phyloP scores from a whole-genome alignment of 176 grass and related monocot genomes.

The Eragrostis curvula region DNA sequence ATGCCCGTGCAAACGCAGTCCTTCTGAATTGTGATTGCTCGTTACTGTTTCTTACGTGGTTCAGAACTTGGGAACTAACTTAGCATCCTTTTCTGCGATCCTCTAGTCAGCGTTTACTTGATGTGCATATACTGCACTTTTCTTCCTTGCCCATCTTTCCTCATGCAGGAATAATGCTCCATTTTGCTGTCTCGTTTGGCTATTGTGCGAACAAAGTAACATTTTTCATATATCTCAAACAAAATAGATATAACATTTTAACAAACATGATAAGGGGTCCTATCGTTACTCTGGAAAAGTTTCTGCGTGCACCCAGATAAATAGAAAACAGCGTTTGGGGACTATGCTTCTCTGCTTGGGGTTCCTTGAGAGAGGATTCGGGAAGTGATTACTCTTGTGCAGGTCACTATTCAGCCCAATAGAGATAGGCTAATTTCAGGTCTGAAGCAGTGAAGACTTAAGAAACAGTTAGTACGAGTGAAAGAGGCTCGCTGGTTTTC shows the following conservation, averaged over 20 bases:
- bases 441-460: slow-evolving; percentile 29
- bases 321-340: too few species aligned
- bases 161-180: background rate
- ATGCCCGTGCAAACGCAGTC: too few species aligned
- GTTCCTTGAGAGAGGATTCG: slow-evolving; percentile 19
- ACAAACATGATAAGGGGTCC: background rate
- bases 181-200: background rate
- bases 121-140: background rate
- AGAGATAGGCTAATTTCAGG: slow-evolving; percentile 57
- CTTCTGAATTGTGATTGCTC: background rate
- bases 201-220: background rate
- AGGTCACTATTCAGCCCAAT: background rate
- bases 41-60: background rate
- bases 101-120: background rate
- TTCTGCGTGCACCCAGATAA: background rate
- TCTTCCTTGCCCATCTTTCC: slow-evolving; percentile 1
- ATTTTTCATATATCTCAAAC: background rate
- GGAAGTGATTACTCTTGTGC: slow-evolving; percentile 35
- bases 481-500: slow-evolving; percentile 29
- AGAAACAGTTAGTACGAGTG: slow-evolving; percentile 16
- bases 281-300: slow-evolving; percentile 1
- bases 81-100: background rate
- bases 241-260: background rate
- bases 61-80: background rate
- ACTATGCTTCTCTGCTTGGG: background rate